Conservation (phyloP, 176 grass and related monocot species). For the Carex scoparia region DNA sequence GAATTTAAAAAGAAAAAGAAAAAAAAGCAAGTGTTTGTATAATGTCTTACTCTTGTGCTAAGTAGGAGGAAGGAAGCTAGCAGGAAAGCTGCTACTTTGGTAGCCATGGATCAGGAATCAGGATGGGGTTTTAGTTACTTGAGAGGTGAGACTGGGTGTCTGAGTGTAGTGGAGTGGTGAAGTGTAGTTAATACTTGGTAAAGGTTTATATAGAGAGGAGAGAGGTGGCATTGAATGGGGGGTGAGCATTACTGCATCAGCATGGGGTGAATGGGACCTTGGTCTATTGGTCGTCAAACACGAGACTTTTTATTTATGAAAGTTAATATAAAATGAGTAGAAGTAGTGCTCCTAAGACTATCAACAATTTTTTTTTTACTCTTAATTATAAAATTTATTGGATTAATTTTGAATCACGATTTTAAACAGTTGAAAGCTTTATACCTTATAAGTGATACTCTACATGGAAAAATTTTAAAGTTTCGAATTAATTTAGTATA, state of each 20-base stretch:
- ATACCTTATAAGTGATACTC: too few relatives aligned
- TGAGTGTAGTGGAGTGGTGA: not conserved
- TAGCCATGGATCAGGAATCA: slow-evolving; percentile 22
- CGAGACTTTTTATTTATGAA: not conserved
- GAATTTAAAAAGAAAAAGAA: not conserved
- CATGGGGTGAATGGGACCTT: slow-evolving; percentile 9
- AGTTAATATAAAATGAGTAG: too few relatives aligned
- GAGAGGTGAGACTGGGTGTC: not conserved
- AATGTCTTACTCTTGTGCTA: slow-evolving; percentile 22
- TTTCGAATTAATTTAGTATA: too few relatives aligned
- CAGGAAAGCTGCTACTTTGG: slow-evolving; percentile 26
- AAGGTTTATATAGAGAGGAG: slow-evolving; percentile 29
- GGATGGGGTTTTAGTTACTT: not conserved
- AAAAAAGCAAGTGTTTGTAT: not conserved
- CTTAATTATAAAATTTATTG: too few relatives aligned
- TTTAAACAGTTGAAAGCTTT: too few relatives aligned
- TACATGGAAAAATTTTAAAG: too few relatives aligned
- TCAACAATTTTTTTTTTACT: too few relatives aligned
- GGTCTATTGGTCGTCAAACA: slow-evolving; percentile 12
- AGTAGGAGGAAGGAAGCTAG: slow-evolving; percentile 31
- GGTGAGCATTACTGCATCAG: not conserved
- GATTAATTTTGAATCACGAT: too few relatives aligned
- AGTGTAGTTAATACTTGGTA: not conserved
- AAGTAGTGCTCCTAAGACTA: too few relatives aligned
- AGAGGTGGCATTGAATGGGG: not conserved